A percentile compares a stretch with the other conserved stretches of the same genome.
Evolutionary conservation across 2,329 filamentous ascomycete species (phyloP).

Genomic region (Gaeumannomyces tritici): DNA sequence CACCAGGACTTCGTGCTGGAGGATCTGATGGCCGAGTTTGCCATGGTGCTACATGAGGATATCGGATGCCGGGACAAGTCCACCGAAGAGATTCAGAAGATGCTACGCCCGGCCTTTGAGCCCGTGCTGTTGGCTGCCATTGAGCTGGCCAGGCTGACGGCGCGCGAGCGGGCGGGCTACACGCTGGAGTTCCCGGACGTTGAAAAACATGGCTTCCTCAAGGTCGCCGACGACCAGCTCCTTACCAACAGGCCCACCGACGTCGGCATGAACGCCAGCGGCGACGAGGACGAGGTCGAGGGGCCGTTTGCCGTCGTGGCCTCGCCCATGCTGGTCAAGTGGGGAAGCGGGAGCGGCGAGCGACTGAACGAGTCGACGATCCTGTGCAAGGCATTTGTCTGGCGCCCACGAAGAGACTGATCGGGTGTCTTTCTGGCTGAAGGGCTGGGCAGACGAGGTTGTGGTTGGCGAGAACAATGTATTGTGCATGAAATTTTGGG

Average conservation of each 20-base stretch:
- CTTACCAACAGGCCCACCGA: background rate
- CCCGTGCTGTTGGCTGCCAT: background rate
- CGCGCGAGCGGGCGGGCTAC: background rate
- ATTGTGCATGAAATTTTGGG: no score
- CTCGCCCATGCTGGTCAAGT: background rate
- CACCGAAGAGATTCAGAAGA: background rate
- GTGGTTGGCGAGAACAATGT: no score
- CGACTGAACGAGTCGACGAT: background rate
- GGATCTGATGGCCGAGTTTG: background rate
- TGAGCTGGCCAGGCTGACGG: background rate
- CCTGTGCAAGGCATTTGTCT: background rate
- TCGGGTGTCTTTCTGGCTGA: no score
- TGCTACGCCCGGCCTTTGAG: background rate
- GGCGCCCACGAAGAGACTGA: background rate
- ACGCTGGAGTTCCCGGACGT: background rate
- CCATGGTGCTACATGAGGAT: background rate
- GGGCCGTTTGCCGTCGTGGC: background rate
- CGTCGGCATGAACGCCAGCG: background rate
- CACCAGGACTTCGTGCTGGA: background rate
- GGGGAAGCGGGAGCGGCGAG: background rate
- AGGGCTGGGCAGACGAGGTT: no score
- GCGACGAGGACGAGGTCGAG: background rate
- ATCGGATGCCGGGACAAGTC: background rate
- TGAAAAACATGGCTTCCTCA: background rate
- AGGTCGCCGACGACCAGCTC: background rate